Evolutionary conservation across 2,329 filamentous ascomycete genomes (phyloP).

Genomic region (Talaromyces atroroseus): DNA sequence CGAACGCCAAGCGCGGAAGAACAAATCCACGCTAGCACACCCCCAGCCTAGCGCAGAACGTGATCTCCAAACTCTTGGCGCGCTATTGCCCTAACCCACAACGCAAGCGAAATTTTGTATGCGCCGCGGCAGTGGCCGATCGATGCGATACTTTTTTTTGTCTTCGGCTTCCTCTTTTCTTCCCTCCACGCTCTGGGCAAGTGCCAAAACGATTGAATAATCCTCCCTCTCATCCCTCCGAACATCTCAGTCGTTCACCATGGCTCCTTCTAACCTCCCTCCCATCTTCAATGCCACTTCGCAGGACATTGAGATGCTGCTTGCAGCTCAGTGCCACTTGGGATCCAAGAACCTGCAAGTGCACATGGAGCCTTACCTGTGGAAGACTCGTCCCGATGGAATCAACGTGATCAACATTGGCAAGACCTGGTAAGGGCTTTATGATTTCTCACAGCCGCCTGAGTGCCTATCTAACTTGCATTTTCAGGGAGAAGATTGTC

Average conservation of each 20-base stretch:
- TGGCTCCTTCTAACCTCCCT: slow-evolving; percentile 93
- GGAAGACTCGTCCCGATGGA: slow-evolving; percentile 98
- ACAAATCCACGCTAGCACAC: slow-evolving; percentile 21
- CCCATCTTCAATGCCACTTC: slow-evolving; percentile 93
- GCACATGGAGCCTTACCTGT: slow-evolving; percentile 99
- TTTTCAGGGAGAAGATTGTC: slow-evolving; percentile 93
- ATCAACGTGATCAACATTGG: slow-evolving; percentile 99
- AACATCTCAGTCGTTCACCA: slow-evolving; percentile 60
- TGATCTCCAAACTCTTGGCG: slow-evolving; percentile 14
- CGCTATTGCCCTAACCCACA: slow-evolving; percentile 38
- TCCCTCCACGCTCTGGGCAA: slow-evolving; percentile 26
- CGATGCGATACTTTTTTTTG: slow-evolving; percentile 26
- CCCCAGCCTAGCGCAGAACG: slow-evolving; percentile 14
- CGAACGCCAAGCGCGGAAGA: slow-evolving; percentile 9
- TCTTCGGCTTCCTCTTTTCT: slow-evolving; percentile 21
- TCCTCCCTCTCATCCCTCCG: slow-evolving; percentile 26
- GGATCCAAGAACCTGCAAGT: slow-evolving; percentile 99
- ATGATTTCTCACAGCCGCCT: background rate
- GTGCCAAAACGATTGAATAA: slow-evolving; percentile 43
- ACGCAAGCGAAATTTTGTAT: slow-evolving; percentile 34
- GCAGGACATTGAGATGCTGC: slow-evolving; percentile 99
- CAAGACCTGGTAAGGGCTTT: slow-evolving; percentile 83
- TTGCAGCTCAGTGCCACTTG: slow-evolving; percentile 92
- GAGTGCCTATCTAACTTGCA: slow-evolving; percentile 14
- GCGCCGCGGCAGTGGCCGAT: slow-evolving; percentile 19